Conservation (phyloP, 768 basidiomycete genomes). For the Tricholoma bakamatsutake region DNA sequence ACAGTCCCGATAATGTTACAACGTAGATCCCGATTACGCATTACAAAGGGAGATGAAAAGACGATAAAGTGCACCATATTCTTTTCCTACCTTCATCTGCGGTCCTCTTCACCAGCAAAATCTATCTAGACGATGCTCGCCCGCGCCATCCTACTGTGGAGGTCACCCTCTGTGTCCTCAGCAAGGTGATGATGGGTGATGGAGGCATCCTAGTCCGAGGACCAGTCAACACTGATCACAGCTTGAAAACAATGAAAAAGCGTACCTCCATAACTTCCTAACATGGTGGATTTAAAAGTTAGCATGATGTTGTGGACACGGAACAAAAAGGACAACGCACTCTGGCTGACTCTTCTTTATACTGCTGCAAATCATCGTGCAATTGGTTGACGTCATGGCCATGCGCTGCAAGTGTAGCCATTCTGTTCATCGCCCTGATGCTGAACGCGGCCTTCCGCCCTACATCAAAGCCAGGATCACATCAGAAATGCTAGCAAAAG, state of each 20-base stretch:
- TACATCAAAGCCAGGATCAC: slow-evolving; percentile 22
- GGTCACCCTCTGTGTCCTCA: slow-evolving; percentile 15
- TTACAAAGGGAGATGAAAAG: background rate
- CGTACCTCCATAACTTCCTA: slow-evolving; percentile 32
- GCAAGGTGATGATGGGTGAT: slow-evolving; percentile 43
- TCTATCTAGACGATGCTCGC: slow-evolving; percentile 14
- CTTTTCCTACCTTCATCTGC: background rate
- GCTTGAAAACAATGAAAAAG: background rate
- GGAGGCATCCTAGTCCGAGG: slow-evolving; percentile 27
- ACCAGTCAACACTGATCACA: background rate
- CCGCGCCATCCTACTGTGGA: slow-evolving; percentile 25
- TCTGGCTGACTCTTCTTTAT: slow-evolving; percentile 77
- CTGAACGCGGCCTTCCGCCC: slow-evolving; percentile 87
- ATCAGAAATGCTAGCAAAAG: slow-evolving; percentile 4
- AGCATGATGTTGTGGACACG: background rate
- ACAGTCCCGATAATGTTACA: background rate
- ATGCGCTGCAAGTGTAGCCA: slow-evolving; percentile 52
- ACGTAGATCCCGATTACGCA: background rate
- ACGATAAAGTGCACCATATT: background rate
- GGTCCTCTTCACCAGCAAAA: background rate
- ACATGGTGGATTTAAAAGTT: background rate
- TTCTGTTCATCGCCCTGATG: slow-evolving; percentile 80
- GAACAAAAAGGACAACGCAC: slow-evolving; percentile 15
- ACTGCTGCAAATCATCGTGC: slow-evolving; percentile 53
- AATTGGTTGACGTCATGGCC: slow-evolving; percentile 44